A percentile compares a stretch with the other conserved stretches of the same genome.
Evolutionary conservation across 2,329 filamentous ascomycete genomes (phyloP).

Genomic region (Fonsecaea pugnacius): DNA sequence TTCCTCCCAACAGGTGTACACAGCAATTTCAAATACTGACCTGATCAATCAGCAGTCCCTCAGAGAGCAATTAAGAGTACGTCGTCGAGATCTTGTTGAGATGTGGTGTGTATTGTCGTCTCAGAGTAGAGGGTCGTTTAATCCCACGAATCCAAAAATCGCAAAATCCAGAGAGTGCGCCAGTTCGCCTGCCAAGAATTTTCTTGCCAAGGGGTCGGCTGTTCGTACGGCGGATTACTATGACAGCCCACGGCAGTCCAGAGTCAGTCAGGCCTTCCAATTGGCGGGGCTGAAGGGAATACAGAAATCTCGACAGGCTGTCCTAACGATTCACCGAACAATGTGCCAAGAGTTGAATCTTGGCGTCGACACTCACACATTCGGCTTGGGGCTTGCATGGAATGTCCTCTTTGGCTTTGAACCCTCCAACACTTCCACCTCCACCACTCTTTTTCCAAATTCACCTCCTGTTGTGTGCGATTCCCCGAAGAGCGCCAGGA

Average conservation of each 20-base stretch:
- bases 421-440: neutral
- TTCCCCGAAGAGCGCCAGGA: conserved; percentile 58
- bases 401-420: neutral
- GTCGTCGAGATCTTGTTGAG: conserved; percentile 24
- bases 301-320: neutral
- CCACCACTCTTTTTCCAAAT: conserved; percentile 10
- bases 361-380: conserved; percentile 7
- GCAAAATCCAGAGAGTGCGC: conserved; percentile 11
- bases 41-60: conserved; percentile 32
- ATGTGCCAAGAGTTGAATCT: conserved; percentile 12
- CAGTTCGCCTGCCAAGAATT: conserved; percentile 8
- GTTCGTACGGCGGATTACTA: neutral
- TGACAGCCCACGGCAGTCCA: neutral
- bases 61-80: conserved; percentile 34
- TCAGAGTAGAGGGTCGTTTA: neutral
- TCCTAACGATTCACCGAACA: neutral
- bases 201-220: neutral
- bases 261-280: neutral
- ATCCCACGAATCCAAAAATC: conserved; percentile 7
- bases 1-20: neutral
- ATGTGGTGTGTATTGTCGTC: conserved; percentile 15
- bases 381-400: neutral
- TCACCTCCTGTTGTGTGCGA: conserved; percentile 53
- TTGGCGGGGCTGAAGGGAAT: neutral
- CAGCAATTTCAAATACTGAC: conserved; percentile 24